Percentiles rank a stretch among this genome's conserved stretches.
These are phyloP conservation scores for Puccinia polysora DNA, from an alignment of 1,284 basidiomycete species.

Conservation along the genomic window DNA sequence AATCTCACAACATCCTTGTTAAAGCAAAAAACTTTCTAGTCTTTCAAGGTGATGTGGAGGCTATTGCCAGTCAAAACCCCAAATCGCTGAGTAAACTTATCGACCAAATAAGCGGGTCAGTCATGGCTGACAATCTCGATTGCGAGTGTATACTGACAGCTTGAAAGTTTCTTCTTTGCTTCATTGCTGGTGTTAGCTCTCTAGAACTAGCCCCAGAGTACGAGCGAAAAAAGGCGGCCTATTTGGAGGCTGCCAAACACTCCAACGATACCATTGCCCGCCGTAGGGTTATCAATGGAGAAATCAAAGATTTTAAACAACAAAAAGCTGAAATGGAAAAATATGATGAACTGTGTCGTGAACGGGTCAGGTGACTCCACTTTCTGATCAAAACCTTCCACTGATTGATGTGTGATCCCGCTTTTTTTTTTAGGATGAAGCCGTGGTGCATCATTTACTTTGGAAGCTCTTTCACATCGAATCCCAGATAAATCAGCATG, in stretches of 20 bases:
- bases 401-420: too few species aligned
- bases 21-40: conserved; percentile 99
- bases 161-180: background rate
- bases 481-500: conserved; percentile 68
- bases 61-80: conserved; percentile 89
- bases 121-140: background rate
- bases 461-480: conserved; percentile 90
- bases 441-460: conserved; percentile 74
- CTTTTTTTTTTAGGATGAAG: conserved; percentile 61
- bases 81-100: conserved; percentile 83
- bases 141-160: background rate
- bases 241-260: conserved; percentile 84
- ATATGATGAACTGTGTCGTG: conserved; percentile 71
- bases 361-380: conserved; percentile 59
- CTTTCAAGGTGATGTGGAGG: conserved; percentile 99
- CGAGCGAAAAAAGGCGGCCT: conserved; percentile 76
- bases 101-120: conserved; percentile 82
- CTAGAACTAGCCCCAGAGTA: conserved; percentile 84
- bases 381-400: background rate
- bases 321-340: conserved; percentile 89
- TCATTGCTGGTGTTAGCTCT: conserved; percentile 47
- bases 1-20: conserved; percentile 89
- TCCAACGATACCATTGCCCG: conserved; percentile 91
- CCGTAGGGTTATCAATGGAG: conserved; percentile 82
- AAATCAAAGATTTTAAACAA: conserved; percentile 96